Evolutionary conservation across 768 basidiomycete species (phyloP).

Genomic region (Russula vinacea): DNA sequence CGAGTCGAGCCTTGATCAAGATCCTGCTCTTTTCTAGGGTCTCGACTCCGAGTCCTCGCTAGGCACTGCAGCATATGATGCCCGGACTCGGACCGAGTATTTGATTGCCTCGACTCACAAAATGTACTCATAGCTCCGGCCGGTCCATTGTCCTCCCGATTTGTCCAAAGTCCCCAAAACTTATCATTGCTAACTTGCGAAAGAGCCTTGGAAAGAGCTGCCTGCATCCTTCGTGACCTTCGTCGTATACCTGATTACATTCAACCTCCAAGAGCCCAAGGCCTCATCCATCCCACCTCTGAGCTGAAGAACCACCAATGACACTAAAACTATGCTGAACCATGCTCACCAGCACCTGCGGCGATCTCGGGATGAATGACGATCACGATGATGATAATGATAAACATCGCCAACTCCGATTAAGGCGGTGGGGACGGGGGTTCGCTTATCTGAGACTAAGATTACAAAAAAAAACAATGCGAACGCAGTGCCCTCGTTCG

Average conservation of each 20-base stretch:
- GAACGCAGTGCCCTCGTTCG: background rate
- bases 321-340: background rate
- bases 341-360: background rate
- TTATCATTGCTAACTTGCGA: background rate
- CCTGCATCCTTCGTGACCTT: background rate
- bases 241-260: background rate
- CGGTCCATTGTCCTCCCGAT: slow-evolving; percentile 15
- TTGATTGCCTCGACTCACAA: background rate
- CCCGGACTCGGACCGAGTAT: background rate
- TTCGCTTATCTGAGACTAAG: slow-evolving; percentile 18
- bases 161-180: slow-evolving; percentile 1
- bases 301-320: background rate
- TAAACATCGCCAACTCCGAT: background rate
- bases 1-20: background rate
- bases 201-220: background rate
- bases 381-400: background rate
- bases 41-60: background rate
- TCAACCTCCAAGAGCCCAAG: background rate
- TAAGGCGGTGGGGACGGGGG: background rate
- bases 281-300: background rate
- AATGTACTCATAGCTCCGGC: slow-evolving; percentile 12
- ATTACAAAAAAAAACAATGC: slow-evolving; percentile 6
- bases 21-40: background rate
- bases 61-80: background rate
- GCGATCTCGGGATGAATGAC: background rate